Evolutionary conservation across 129 eudicot species (phyloP).

Genomic region (Lactuca sativa): DNA sequence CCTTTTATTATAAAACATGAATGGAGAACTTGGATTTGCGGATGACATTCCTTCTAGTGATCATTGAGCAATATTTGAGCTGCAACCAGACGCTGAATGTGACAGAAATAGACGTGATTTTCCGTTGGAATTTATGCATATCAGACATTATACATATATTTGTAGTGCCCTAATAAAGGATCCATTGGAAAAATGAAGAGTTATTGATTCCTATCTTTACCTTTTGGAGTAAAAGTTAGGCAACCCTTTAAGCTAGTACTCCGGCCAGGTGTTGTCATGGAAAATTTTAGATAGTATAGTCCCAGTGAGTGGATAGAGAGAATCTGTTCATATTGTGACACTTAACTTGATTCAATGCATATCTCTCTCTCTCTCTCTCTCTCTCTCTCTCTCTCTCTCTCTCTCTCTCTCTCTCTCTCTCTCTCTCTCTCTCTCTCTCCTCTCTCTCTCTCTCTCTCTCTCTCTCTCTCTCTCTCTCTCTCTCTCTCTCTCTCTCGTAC

Average conservation of each 20-base stretch:
- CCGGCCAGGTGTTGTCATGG: not conserved
- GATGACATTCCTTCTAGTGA: not conserved
- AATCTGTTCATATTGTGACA: slow-evolving; percentile 6
- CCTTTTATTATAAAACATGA: not conserved
- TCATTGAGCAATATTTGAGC: not conserved
- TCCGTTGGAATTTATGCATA: not conserved
- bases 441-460: not conserved
- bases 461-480: slow-evolving; percentile 1
- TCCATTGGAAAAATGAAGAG: not conserved
- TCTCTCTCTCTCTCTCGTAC: not conserved
- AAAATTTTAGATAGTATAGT: slow-evolving; percentile 4
- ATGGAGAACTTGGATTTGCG: not conserved
- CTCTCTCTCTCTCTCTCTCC: slow-evolving; percentile 1
- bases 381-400: not conserved
- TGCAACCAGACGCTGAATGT: not conserved
- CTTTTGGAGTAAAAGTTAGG: slow-evolving; percentile 4
- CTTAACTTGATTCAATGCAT: not conserved
- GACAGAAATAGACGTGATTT: not conserved
- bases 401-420: not conserved
- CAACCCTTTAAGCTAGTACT: not conserved
- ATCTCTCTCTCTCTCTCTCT: slow-evolving; percentile 1
- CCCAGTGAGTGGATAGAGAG: not conserved
- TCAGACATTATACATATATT: not conserved
- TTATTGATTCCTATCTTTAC: not conserved
- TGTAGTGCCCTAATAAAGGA: not conserved